Conservation (phyloP, 768 basidiomycete species). For the Kwoniella sp. region DNA sequence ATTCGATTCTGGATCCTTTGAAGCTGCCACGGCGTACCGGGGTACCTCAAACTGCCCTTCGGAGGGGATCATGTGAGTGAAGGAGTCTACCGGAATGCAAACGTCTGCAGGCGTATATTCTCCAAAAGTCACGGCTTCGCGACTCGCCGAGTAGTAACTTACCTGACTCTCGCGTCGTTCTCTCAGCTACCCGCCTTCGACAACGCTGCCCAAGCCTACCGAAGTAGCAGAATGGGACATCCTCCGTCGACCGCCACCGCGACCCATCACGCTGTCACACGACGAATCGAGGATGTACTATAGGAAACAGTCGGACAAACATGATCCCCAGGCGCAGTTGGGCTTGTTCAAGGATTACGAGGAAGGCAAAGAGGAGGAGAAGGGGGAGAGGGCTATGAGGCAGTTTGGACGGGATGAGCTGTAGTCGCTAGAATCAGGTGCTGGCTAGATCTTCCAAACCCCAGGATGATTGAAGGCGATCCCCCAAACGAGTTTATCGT, state of each 20-base stretch:
- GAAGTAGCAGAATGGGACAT: slow-evolving; percentile 41
- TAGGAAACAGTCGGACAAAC: slow-evolving; percentile 11
- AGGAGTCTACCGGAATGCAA: neutral
- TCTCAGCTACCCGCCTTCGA: slow-evolving; percentile 43
- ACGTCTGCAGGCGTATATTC: too few relatives aligned
- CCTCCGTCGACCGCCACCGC: slow-evolving; percentile 43
- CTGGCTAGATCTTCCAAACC: too few relatives aligned
- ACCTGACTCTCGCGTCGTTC: too few relatives aligned
- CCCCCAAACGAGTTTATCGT: too few relatives aligned
- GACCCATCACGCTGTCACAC: slow-evolving; percentile 40
- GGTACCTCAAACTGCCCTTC: slow-evolving; percentile 40
- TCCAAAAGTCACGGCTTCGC: too few relatives aligned
- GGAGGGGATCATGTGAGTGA: slow-evolving; percentile 47
- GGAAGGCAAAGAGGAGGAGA: slow-evolving; percentile 31
- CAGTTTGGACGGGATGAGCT: slow-evolving; percentile 42
- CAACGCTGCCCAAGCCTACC: slow-evolving; percentile 22
- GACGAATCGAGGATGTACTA: slow-evolving; percentile 42
- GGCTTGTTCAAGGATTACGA: slow-evolving; percentile 42
- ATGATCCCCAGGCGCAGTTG: slow-evolving; percentile 28
- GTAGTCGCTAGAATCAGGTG: too few relatives aligned
- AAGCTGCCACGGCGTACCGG: slow-evolving; percentile 22
- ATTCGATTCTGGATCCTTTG: slow-evolving; percentile 46
- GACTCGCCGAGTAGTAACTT: neutral
- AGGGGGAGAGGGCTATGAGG: slow-evolving; percentile 27
- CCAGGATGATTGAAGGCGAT: too few relatives aligned